Base-by-base conservation (phyloP, 2,329 filamentous ascomycete genomes). In the Trichoderma breve region DNA sequence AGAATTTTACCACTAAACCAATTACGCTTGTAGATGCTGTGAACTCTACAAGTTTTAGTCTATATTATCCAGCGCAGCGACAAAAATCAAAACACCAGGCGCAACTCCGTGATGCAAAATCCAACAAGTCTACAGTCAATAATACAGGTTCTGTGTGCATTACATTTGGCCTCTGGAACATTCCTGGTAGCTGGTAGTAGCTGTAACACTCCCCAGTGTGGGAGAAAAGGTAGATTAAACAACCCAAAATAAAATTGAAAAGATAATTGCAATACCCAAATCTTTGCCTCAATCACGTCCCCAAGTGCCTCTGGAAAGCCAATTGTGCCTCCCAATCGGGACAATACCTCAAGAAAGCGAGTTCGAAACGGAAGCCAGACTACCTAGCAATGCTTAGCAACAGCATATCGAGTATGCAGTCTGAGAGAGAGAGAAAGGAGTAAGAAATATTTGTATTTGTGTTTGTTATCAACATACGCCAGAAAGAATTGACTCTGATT, bases 401-500 rank as follows among this genome's bases (percentile, higher is more conserved):
- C 51, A 58, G 65, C 32, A 58, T 47, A 43, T 58, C 34, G 7
- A 11, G 30, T 51, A 34, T 36, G 24, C n/a, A 47, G 18, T n/a
- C 28, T 34, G 12, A 47, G 43, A 39, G 14, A 26, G 26, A 61
- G 58, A 24, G 58, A 28, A 21, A 14, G 58, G 57, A 47, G 8
- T 1, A 15, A 30, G 4, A 28, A 12, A 14, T 0, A n/a, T 5
- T 32, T 24, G 9, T 26, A 7, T 34, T 36, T 36, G 57, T 39
- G 43, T 43, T 18, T 51, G 26, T 64, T n/a, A 28, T 74, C 51
- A 75, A 67, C 77, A 79, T 21, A 79, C 76, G 6, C 77, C 78
- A 2, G 77, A 76, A 36, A 81, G 62, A 14, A 80, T 78, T 6
- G 78, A 80, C 24, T 76, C 76, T 32, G 79, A 78, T 7, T 80